Conservation (phyloP, 2,329 filamentous ascomycete species). For the Penicillium sp. region DNA sequence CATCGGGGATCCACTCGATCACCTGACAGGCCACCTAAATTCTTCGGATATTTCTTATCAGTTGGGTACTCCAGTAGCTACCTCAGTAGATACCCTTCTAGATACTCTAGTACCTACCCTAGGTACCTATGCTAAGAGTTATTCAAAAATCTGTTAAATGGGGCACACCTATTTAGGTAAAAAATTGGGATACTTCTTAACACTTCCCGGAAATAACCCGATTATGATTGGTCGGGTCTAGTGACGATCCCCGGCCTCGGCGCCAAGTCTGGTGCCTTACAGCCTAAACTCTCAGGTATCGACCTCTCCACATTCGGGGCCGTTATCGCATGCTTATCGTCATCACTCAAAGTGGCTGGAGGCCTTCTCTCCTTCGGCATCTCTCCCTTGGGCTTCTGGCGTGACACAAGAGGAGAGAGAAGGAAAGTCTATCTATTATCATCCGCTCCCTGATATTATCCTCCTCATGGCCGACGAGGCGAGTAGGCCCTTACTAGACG, state of each 20-base stretch:
- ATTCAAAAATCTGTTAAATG: too few relatives aligned
- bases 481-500: conserved; percentile 34
- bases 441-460: not conserved
- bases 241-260: not conserved
- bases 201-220: too few relatives aligned
- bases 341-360: conserved; percentile 9
- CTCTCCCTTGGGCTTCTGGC: conserved; percentile 5
- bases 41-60: too few relatives aligned
- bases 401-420: not conserved
- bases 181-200: not conserved
- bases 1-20: too few relatives aligned
- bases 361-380: conserved; percentile 1
- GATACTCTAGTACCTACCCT: too few relatives aligned
- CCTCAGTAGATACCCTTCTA: too few relatives aligned
- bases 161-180: too few relatives aligned
- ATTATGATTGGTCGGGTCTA: too few relatives aligned
- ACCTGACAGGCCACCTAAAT: too few relatives aligned
- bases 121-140: too few relatives aligned
- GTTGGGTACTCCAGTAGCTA: too few relatives aligned
- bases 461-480: conserved; percentile 40
- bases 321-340: conserved; percentile 29
- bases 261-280: not conserved
- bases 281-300: conserved; percentile 14
- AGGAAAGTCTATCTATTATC: not conserved
- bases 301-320: conserved; percentile 25